A percentile compares a stretch with the other conserved stretches of the same genome.
Evolutionary conservation across 169 alveolate species (phyloP).

Genomic region (Babesia bigemina): DNA sequence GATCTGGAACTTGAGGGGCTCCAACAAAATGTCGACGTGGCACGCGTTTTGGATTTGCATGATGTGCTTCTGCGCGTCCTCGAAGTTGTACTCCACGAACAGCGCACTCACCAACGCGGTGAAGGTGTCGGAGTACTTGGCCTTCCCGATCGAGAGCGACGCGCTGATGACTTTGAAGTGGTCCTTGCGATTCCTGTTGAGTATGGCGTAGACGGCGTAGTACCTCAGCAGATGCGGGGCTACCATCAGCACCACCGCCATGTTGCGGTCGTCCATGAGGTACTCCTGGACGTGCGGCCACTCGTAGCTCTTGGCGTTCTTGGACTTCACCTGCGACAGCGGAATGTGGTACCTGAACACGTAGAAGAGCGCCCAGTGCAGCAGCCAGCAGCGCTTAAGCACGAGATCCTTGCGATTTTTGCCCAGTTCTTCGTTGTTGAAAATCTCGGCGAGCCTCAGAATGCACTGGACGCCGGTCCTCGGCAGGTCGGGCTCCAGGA

Average conservation of each 20-base stretch:
- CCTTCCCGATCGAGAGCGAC: slow-evolving; percentile 73
- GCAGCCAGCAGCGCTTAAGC: slow-evolving; percentile 77
- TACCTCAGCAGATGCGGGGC: slow-evolving; percentile 81
- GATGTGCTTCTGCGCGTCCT: slow-evolving; percentile 85
- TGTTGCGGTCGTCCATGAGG: slow-evolving; percentile 78
- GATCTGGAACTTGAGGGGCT: slow-evolving; percentile 83
- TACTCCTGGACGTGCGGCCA: slow-evolving; percentile 81
- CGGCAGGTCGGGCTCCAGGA: slow-evolving; percentile 69
- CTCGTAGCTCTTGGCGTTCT: slow-evolving; percentile 69
- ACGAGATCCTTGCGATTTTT: slow-evolving; percentile 72
- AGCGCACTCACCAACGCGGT: slow-evolving; percentile 86
- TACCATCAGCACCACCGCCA: slow-evolving; percentile 72
- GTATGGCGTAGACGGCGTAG: slow-evolving; percentile 80
- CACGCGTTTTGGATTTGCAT: slow-evolving; percentile 74
- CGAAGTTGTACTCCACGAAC: slow-evolving; percentile 86
- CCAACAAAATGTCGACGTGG: slow-evolving; percentile 79
- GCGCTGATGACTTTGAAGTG: slow-evolving; percentile 76
- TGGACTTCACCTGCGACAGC: slow-evolving; percentile 70
- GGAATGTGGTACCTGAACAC: slow-evolving; percentile 76
- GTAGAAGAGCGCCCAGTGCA: slow-evolving; percentile 79
- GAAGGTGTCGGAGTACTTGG: slow-evolving; percentile 85
- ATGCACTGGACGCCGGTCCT: slow-evolving; percentile 72
- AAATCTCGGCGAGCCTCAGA: slow-evolving; percentile 64
- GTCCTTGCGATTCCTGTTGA: slow-evolving; percentile 79
- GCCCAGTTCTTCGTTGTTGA: slow-evolving; percentile 68